Percentiles rank a stretch among this genome's conserved stretches.
These are phyloP conservation scores for Rhodosporidiobolus sp. DNA, from an alignment of 768 basidiomycete genomes.

Conservation along the genomic window DNA sequence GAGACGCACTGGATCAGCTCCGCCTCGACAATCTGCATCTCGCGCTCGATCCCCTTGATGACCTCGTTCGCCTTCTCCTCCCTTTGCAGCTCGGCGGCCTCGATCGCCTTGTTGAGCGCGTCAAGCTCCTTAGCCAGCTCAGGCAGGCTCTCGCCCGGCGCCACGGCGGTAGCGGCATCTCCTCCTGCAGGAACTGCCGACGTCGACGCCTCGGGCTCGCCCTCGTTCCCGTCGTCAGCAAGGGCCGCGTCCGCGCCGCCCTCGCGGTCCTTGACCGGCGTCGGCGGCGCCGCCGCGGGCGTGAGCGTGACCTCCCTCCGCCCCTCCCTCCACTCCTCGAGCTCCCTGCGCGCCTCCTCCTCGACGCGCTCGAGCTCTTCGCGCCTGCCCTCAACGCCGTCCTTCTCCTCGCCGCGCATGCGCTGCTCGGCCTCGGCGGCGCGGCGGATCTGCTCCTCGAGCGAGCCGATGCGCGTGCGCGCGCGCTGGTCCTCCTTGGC, in stretches of 20 bases:
- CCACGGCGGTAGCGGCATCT: background rate
- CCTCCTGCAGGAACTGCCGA: background rate
- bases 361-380: constrained; percentile 6
- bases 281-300: too few relatives aligned
- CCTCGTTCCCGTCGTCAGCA: too few relatives aligned
- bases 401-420: constrained; percentile 13
- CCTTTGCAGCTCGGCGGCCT: constrained; percentile 17
- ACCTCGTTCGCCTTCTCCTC: constrained; percentile 21
- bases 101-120: constrained; percentile 33
- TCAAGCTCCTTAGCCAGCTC: constrained; percentile 38
- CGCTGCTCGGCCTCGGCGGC: constrained; percentile 14
- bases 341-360: constrained; percentile 1
- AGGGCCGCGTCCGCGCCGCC: background rate
- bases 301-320: background rate
- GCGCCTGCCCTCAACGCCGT: constrained; percentile 9
- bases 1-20: constrained; percentile 33
- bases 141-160: background rate
- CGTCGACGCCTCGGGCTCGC: too few relatives aligned
- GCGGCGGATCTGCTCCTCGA: constrained; percentile 34
- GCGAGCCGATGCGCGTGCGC: constrained; percentile 26
- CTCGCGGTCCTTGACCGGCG: too few relatives aligned
- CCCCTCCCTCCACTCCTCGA: constrained; percentile 26
- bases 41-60: constrained; percentile 26
- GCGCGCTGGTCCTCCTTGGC: constrained; percentile 41
- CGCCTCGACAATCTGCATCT: constrained; percentile 30